Evolutionary conservation across 1,284 basidiomycete genomes (phyloP), one percentile per base, ranked within the genome.

Genomic region (Agaricales sp.): DNA sequence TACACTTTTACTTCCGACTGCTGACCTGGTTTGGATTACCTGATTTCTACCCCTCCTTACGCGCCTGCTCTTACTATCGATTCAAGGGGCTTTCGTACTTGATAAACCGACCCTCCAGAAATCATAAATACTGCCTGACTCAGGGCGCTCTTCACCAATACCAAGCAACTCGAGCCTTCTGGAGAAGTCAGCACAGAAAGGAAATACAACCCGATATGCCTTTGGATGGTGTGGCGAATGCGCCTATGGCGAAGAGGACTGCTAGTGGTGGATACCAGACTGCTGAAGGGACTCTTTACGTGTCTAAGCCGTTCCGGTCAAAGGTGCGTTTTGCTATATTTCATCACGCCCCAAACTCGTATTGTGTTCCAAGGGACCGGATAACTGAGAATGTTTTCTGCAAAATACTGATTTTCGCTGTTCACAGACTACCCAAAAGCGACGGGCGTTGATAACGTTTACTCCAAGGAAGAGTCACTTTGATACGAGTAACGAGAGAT

Each of bases 401-500:
- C n/a, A n/a, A 14, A 30, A 6, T 30, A 30, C 14, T 30, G 26
- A 6, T 30, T 6, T 6, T 20, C 6, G 8, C 18, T n/a, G 6
- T n/a, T 41, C 18, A 46, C 75, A 70, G 55, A 65, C 69, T 14
- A 75, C 77, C 21, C 85, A 82, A 66, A 85, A 80, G 59, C 67
- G 87, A 8, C 75, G 82, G 21, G 85, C 88, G 0, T 68, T 91
- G 53, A 73, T 94, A 58, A 82, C 82, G 20, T 96, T 96, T 64
- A 76, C 82, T 1, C 91, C 93, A 3, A 77, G 93, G 49, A 79
- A 82, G 50, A 92, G 89, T 2, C 74, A 74, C 48, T 91, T 97
- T 59, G 92, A 97, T 66, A 84, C 80, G 43, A 73, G 74, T 51
- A 93, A 95, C 60, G 77, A 79, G 55, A 65, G 65, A 12, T 84